Percentiles rank a stretch among this genome's conserved stretches.
phyloP scores from a whole-genome alignment of 768 basidiomycete species.

The Botryobasidium botryosum region DNA sequence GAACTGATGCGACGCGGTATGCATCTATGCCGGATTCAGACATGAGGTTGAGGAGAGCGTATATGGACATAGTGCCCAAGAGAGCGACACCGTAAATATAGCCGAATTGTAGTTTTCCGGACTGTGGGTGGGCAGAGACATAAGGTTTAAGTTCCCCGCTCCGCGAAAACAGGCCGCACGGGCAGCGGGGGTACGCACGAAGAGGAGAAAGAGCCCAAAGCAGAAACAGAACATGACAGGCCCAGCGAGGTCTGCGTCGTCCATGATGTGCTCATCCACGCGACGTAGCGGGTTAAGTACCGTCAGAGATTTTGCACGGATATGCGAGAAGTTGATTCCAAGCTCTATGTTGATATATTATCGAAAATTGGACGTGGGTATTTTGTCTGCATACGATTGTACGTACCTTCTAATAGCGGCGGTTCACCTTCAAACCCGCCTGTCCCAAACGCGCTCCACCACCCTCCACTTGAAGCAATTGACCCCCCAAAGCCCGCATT shows the following conservation, averaged over 20 bases:
- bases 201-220: slow-evolving; percentile 80
- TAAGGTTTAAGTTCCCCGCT: neutral
- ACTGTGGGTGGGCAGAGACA: slow-evolving; percentile 30
- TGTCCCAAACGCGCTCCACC: slow-evolving; percentile 95
- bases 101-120: slow-evolving; percentile 95
- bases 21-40: slow-evolving; percentile 88
- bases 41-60: slow-evolving; percentile 93
- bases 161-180: neutral
- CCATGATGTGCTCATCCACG: slow-evolving; percentile 90
- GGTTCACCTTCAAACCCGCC: slow-evolving; percentile 93
- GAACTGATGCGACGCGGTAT: slow-evolving; percentile 83
- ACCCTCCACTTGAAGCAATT: slow-evolving; percentile 56
- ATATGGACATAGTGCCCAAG: slow-evolving; percentile 83
- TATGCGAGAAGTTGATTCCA: slow-evolving; percentile 95
- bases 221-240: slow-evolving; percentile 91
- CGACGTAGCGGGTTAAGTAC: slow-evolving; percentile 82
- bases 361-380: neutral
- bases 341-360: slow-evolving; percentile 70
- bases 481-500: slow-evolving; percentile 43
- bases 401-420: slow-evolving; percentile 79
- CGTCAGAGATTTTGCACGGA: slow-evolving; percentile 82
- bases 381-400: neutral
- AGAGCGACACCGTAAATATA: slow-evolving; percentile 97
- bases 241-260: slow-evolving; percentile 94
- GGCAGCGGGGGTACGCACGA: slow-evolving; percentile 38